Base-by-base conservation (phyloP, 257 asterid genomes). In the Linaria vulgaris region DNA sequence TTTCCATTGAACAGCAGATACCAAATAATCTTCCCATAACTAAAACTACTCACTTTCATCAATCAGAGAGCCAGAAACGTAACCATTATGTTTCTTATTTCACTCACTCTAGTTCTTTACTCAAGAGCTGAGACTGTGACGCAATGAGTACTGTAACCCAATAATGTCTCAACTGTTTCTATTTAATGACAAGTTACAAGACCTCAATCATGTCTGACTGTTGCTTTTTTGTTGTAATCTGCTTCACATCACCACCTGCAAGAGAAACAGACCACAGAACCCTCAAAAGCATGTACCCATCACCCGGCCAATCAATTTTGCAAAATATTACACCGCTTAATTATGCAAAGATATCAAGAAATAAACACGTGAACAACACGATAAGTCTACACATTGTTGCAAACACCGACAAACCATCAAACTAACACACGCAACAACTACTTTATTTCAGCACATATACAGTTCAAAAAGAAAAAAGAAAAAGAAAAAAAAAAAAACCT, bases 211-310 rank as follows among this genome's bases (percentile, higher is more conserved):
- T 74, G 75, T 77, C 95, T 45, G 73, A 66, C 64, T 19, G 75
- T 67, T 75, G 80, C 44, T 81, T 83, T 75, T 78, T 88, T 61
- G 77, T 68, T 34, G 86, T 10, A 72, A 86, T 83, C 79, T 70
- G 79, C 88, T 84, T 86, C 82, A 84, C 80, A 78, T 83, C 90
- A 69, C 88, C 88, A 81, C 92, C 95, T 80, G 86, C 95, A 84
- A 70, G 81, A 64, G 83, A 74, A 86, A 77, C 69, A 66, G 54
- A 68, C 68, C 67, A 68, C 92, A 77, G 61, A 64, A 63, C 64
- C 72, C 78, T 63, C 72, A 67, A 64, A 73, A 73, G 66, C 61
- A 76, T 75, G 43, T 70, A 71, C 64, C 31, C 46, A 56, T 59
- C 59, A 39, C 71, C 57, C 43, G 43, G 51, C 60, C 67, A 66